Percentiles rank a stretch among this genome's conserved stretches.
phyloP scores from a whole-genome alignment of 2,329 filamentous ascomycete species.

The Sporothrix inflata region DNA sequence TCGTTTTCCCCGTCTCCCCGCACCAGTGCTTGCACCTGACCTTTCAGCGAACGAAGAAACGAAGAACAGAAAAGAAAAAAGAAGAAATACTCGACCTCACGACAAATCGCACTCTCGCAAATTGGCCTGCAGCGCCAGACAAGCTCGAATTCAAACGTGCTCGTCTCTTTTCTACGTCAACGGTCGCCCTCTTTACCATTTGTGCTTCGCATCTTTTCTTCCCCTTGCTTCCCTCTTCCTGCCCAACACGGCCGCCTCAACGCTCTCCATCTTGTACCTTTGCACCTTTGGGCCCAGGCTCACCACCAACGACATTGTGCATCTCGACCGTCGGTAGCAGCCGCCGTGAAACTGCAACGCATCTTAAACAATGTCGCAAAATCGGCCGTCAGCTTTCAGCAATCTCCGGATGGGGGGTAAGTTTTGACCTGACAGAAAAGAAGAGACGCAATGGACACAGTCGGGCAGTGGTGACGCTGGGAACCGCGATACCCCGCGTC shows the following conservation, averaged over 20 bases:
- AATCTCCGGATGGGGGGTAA: conserved; percentile 95
- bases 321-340: conserved; percentile 35
- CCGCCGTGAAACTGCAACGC: conserved; percentile 34
- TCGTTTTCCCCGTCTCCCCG: conserved; percentile 19
- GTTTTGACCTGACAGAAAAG: conserved; percentile 41
- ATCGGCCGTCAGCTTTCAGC: conserved; percentile 85
- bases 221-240: conserved; percentile 30
- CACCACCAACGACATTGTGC: conserved; percentile 27
- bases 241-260: conserved; percentile 43
- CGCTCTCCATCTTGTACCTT: conserved; percentile 28
- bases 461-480: neutral
- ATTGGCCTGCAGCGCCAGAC: neutral
- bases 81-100: neutral
- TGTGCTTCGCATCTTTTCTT: neutral
- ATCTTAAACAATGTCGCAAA: conserved; percentile 73
- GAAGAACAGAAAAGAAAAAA: neutral
- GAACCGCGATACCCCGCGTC: neutral
- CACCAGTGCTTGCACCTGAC: conserved; percentile 21
- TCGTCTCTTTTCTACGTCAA: neutral
- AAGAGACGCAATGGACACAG: neutral
- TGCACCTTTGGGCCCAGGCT: conserved; percentile 34
- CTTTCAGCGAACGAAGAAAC: conserved; percentile 20
- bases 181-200: neutral
- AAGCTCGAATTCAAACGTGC: neutral
- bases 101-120: neutral